phyloP scores from a whole-genome alignment of 2,329 filamentous ascomycete genomes.

The Ophiobolus disseminans region DNA sequence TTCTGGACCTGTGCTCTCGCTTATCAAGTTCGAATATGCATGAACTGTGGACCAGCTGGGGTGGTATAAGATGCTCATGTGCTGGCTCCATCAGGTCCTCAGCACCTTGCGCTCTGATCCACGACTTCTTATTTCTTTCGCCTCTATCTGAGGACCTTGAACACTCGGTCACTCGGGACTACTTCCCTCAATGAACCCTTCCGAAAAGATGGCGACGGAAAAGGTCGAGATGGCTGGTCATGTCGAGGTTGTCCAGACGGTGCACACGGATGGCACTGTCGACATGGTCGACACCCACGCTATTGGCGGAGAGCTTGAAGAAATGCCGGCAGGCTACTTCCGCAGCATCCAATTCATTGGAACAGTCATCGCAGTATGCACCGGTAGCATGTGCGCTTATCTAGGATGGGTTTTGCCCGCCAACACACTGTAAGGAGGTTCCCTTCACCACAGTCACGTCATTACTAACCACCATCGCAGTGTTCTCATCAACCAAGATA shows the following conservation, averaged over 20 bases:
- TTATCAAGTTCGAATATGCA: neutral
- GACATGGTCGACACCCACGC: slow-evolving; percentile 53
- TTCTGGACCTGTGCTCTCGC: slow-evolving; percentile 1
- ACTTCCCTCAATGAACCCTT: neutral
- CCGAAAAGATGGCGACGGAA: slow-evolving; percentile 2
- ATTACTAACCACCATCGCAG: slow-evolving; percentile 8
- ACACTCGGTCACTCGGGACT: no score
- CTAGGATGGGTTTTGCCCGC: slow-evolving; percentile 39
- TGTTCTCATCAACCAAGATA: slow-evolving; percentile 33
- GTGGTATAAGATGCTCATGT: neutral
- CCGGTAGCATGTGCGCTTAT: slow-evolving; percentile 35
- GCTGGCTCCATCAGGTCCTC: neutral
- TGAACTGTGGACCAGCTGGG: neutral
- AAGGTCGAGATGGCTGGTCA: slow-evolving; percentile 2
- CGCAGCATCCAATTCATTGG: slow-evolving; percentile 51
- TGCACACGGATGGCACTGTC: slow-evolving; percentile 52
- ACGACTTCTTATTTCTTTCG: no score
- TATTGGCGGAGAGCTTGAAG: slow-evolving; percentile 51
- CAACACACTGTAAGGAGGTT: slow-evolving; percentile 28
- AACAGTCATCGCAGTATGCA: slow-evolving; percentile 45
- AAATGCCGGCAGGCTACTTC: slow-evolving; percentile 54
- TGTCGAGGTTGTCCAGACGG: slow-evolving; percentile 24
- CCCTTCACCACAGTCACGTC: neutral
- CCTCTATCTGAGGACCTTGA: no score
- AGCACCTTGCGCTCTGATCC: no score